Percentiles rank a stretch among this genome's conserved stretches.
Evolutionary conservation across 768 basidiomycete genomes (phyloP).

Genomic region (Termitomyces sp.): DNA sequence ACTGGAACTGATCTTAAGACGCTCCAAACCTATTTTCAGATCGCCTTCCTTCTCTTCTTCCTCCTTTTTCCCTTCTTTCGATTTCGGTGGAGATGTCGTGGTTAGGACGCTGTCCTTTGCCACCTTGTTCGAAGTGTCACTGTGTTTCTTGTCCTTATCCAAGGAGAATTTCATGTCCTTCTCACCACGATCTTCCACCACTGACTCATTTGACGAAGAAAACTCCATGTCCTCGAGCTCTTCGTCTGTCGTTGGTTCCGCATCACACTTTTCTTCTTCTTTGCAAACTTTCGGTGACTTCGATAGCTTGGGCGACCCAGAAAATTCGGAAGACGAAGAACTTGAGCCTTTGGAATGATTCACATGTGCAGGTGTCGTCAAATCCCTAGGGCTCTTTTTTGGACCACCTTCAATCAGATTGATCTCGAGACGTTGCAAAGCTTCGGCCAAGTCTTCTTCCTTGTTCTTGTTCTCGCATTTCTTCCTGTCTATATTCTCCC

Average conservation of each 20-base stretch:
- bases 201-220: not conserved
- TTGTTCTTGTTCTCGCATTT: not conserved
- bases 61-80: not conserved
- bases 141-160: not conserved
- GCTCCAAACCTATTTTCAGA: not conserved
- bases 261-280: not conserved
- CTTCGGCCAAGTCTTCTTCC: not conserved
- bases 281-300: too few relatives aligned
- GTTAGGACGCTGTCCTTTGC: not conserved
- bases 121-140: not conserved
- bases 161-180: slow-evolving; percentile 7
- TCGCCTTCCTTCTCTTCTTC: not conserved
- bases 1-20: not conserved
- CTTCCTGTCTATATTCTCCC: too few relatives aligned
- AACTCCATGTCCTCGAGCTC: slow-evolving; percentile 5
- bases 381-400: not conserved
- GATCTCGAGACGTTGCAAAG: not conserved
- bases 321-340: not conserved
- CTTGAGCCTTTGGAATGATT: not conserved
- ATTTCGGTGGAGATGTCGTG: not conserved
- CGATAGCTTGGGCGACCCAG: not conserved
- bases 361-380: not conserved
- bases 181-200: not conserved
- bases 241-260: not conserved
- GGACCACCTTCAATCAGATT: not conserved